Base-by-base conservation (phyloP, 2,329 filamentous ascomycete genomes). In the Aspergillus ochraceoroseus region DNA sequence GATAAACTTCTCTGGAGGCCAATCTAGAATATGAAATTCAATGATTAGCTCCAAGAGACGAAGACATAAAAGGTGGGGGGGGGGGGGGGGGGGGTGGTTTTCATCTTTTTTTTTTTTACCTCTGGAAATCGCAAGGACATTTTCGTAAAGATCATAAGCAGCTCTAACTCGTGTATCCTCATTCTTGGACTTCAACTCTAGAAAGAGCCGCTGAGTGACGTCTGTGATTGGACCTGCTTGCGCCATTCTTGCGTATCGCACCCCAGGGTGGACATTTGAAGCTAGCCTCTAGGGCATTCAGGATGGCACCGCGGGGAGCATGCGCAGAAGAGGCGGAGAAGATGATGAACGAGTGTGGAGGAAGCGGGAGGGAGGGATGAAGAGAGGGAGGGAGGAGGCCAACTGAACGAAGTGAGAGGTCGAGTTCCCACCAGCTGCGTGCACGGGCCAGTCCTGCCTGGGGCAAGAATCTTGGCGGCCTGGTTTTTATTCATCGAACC, bases 1-100 rank as follows among this genome's bases (percentile, higher is more conserved):
- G 43, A 74, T 67, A 66, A 96, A 96, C 49, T 83, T 81, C 59
- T 92, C 87, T 38, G 84, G 76, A 15, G 79, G 78, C 60, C 92
- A 78, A 67, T 96, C 92, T 83, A 56, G 11, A 36, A 34, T 25
- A 20, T 22, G 15, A 20, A 28, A 22, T 7, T 7, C 17, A 39
- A 33, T 15, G 13, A 38, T 54, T 28, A 61, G 51, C 26, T 37
- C 17, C 11, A 9, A 18, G 5, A 15, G 5, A 32, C 9, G 20
- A 22, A 18, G 19, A 12, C 12, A 14, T 12, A n/a, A n/a, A n/a
- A n/a, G n/a, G 7, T 15, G 11, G 31, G 33, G 12, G 5, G 12
- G n/a, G 17, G 30, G 4, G 30, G 14, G 9, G 12, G n/a, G n/a
- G n/a, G n/a, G n/a, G n/a, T n/a, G n/a, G n/a, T n/a, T n/a, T n/a